phyloP scores from a whole-genome alignment of 257 asterid species.

The Solanum peruvianum region DNA sequence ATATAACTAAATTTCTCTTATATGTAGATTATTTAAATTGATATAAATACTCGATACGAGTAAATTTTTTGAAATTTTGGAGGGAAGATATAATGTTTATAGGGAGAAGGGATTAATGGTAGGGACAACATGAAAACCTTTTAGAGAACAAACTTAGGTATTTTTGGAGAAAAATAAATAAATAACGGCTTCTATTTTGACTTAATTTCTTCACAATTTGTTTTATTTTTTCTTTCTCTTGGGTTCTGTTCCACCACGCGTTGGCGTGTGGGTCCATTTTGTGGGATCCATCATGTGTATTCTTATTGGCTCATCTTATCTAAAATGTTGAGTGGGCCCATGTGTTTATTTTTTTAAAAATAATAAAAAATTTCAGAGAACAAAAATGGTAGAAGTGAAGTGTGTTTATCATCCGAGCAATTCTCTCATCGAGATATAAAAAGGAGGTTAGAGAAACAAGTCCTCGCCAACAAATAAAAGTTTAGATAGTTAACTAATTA shows the following conservation, averaged over 20 bases:
- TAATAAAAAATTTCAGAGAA: too few relatives aligned
- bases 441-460: too few relatives aligned
- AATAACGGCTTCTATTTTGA: conserved; percentile 27
- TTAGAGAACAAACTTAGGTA: conserved; percentile 27
- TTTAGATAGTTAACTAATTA: too few relatives aligned
- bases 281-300: neutral
- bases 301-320: neutral
- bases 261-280: conserved; percentile 25
- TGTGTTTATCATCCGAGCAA: neutral
- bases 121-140: conserved; percentile 35
- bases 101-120: conserved; percentile 15
- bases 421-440: too few relatives aligned
- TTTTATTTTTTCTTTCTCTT: neutral
- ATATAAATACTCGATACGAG: neutral
- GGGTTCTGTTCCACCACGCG: conserved; percentile 46
- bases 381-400: neutral
- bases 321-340: neutral
- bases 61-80: neutral
- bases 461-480: neutral
- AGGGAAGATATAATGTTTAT: neutral
- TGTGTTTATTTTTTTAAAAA: neutral
- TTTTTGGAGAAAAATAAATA: conserved; percentile 3
- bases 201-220: conserved; percentile 8
- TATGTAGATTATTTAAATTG: neutral
- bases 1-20: neutral